Evolutionary conservation across 2,329 filamentous ascomycete species (phyloP), one percentile per base, ranked within the genome.

Genomic region (Pseudopyrenochaeta lycopersici): DNA sequence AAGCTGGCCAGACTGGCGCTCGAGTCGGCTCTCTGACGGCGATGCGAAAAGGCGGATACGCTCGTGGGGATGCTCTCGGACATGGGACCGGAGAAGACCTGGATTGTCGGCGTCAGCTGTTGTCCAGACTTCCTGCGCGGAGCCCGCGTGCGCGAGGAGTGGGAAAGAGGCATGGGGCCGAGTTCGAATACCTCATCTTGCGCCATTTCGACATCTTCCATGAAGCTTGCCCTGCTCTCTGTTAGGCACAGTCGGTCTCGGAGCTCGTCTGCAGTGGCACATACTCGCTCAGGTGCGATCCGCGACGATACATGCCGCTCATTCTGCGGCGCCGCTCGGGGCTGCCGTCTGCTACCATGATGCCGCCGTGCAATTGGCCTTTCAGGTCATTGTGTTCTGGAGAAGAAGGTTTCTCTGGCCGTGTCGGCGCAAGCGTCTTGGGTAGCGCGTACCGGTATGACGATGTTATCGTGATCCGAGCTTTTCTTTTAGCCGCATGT

Each of bases 141-240:
- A 41, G 11, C 14, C 31, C 49, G 46, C 17, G 42, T 35, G 46
- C 38, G 38, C 29, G 36, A 43, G 20, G 35, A 33, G 7, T 29
- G 62, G 43, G 60, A 49, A 27, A 49, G 62, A 48, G 51, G 44
- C 49, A 70, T 58, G 62, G 65, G 63, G 21, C 46, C 62, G 61
- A 74, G 69, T 64, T 75, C 68, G 60, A 64, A 67, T 71, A 95
- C 91, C 85, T 98, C 94, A 74, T 97, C 91, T 46, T 96, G 92
- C 17, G 95, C 94, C 95, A 99, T 98, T 75, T 97, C 94, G n/a
- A 98, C 93, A 76, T 97, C 92, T 63, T 92, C 92, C 66, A 97
- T 89, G 64, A 97, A 88, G 77, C 91, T 96, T 31, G 57, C 63
- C 50, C 59, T 66, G 46, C 30, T 17, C 41, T 11, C 11, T 46